These are phyloP conservation scores for Roridomyces roridus DNA, from an alignment of 768 basidiomycete genomes.

Conservation along the genomic window DNA sequence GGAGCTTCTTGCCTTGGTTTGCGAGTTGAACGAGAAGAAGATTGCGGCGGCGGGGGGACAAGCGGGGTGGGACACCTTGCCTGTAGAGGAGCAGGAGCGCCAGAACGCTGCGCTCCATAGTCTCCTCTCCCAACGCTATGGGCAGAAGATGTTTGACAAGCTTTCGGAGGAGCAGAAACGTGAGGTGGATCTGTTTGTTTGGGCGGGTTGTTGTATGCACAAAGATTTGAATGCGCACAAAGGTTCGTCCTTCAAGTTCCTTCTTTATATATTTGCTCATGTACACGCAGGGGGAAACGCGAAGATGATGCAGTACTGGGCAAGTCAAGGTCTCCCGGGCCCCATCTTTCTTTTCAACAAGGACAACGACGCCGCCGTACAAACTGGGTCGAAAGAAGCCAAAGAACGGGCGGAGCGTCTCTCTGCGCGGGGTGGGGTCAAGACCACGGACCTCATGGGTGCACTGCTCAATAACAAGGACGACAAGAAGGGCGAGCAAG, in stretches of 20 bases:
- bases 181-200: constrained; percentile 25
- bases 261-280: neutral
- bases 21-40: constrained; percentile 1
- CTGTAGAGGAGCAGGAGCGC: neutral
- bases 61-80: neutral
- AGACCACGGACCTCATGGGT: constrained; percentile 34
- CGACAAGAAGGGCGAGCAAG: constrained; percentile 42
- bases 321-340: constrained; percentile 1
- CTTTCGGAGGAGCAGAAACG: constrained; percentile 20
- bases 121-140: constrained; percentile 13
- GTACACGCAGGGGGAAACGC: constrained; percentile 4
- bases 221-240: constrained; percentile 30
- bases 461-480: constrained; percentile 41
- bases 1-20: too few relatives aligned
- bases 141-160: constrained; percentile 18
- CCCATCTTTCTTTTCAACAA: constrained; percentile 31
- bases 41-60: neutral
- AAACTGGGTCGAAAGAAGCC: constrained; percentile 6
- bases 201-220: constrained; percentile 38
- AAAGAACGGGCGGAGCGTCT: constrained; percentile 22
- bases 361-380: constrained; percentile 32
- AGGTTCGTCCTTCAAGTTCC: too few relatives aligned
- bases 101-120: neutral
- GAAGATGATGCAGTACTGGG: constrained; percentile 25
- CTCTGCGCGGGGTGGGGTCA: constrained; percentile 35